These are phyloP conservation scores for Trichophyton benhamiae DNA, from an alignment of 2,329 filamentous ascomycete genomes.

Conservation along the genomic window DNA sequence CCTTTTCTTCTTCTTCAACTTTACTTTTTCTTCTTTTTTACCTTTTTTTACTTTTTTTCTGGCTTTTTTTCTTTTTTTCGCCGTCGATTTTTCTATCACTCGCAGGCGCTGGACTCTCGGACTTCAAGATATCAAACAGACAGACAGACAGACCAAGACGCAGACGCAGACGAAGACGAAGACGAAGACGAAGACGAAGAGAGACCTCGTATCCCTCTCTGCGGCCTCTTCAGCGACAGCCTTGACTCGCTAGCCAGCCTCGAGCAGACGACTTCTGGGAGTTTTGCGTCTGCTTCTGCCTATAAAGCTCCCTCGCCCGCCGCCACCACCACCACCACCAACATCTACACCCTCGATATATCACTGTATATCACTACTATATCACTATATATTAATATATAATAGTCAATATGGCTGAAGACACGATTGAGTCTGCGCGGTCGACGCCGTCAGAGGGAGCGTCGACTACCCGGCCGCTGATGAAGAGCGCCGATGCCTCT, in stretches of 20 bases:
- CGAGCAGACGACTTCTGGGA: constrained; percentile 41
- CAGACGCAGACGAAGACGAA: no score
- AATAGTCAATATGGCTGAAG: not conserved
- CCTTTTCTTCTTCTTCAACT: not conserved
- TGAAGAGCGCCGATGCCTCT: not conserved
- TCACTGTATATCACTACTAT: no score
- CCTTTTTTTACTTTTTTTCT: not conserved
- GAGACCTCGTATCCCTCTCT: constrained; percentile 3
- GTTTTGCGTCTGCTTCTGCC: constrained; percentile 43
- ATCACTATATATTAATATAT: not conserved
- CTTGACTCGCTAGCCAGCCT: not conserved
- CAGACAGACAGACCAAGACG: no score
- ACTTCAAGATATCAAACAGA: no score
- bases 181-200: no score
- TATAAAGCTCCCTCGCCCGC: constrained; percentile 35
- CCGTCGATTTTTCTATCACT: constrained; percentile 3
- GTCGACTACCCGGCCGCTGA: not conserved
- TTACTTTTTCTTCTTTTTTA: not conserved
- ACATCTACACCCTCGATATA: not conserved
- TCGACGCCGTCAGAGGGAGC: not conserved
- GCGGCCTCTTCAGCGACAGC: not conserved
- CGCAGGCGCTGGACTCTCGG: not conserved
- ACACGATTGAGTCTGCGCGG: not conserved
- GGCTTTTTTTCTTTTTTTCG: not conserved
- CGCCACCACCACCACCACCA: not conserved